These are phyloP conservation scores for Pseudocercospora fuligena DNA, from an alignment of 2,329 filamentous ascomycete genomes.

Conservation along the genomic window DNA sequence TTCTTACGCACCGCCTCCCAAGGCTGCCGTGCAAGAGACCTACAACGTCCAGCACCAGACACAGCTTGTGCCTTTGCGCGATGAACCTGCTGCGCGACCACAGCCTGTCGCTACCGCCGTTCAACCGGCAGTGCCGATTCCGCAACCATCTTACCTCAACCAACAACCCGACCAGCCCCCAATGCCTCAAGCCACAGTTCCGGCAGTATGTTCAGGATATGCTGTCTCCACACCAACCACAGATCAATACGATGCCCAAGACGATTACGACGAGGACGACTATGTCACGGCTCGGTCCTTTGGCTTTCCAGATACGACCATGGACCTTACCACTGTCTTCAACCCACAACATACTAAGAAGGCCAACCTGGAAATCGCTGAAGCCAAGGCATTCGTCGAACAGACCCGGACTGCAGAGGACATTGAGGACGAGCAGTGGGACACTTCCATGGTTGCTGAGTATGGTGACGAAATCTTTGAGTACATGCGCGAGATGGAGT, in stretches of 20 bases:
- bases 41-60: constrained; percentile 32
- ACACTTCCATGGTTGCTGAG: constrained; percentile 96
- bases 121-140: constrained; percentile 4
- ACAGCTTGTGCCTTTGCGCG: constrained; percentile 37
- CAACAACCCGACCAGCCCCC: background rate
- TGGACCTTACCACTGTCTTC: constrained; percentile 69
- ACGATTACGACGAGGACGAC: constrained; percentile 72
- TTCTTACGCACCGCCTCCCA: constrained; percentile 19
- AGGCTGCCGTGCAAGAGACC: constrained; percentile 7
- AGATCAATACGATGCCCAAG: constrained; percentile 52
- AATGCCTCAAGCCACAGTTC: background rate
- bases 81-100: constrained; percentile 26
- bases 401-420: constrained; percentile 71
- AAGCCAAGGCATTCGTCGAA: constrained; percentile 69
- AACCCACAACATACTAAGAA: constrained; percentile 66
- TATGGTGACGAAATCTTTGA: constrained; percentile 95
- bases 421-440: constrained; percentile 85
- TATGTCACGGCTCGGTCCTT: constrained; percentile 79
- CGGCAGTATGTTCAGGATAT: constrained; percentile 13
- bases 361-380: constrained; percentile 73
- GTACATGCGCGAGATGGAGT: constrained; percentile 90
- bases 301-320: constrained; percentile 74
- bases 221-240: constrained; percentile 21
- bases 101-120: background rate
- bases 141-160: constrained; percentile 16